Percentiles rank a stretch among this genome's conserved stretches.
Conservation (phyloP, 2,329 filamentous ascomycete genomes). For the Xylogone sp. region DNA sequence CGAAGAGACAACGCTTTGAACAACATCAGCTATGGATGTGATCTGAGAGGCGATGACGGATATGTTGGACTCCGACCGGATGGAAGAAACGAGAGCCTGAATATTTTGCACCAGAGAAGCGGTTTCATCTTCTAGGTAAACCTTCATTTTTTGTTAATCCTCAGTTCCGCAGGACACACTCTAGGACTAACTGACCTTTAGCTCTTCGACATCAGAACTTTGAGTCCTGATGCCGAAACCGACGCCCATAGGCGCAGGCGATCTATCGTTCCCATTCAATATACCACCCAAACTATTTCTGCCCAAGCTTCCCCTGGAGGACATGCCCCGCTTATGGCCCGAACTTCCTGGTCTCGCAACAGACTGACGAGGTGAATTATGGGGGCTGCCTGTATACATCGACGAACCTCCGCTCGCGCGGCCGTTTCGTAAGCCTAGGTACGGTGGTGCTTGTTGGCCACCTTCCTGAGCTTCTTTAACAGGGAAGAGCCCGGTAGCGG, state of each 20-base stretch:
- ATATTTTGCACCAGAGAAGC: conserved; percentile 75
- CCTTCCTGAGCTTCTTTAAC: conserved; percentile 37
- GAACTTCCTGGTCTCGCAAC: conserved; percentile 27
- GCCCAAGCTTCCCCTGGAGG: conserved; percentile 17
- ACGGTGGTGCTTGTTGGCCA: conserved; percentile 44
- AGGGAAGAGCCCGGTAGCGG: conserved; percentile 65
- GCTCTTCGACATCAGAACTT: conserved; percentile 52
- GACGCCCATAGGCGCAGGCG: conserved; percentile 28
- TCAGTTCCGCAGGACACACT: background rate
- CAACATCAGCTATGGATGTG: conserved; percentile 64
- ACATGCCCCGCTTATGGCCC: conserved; percentile 18
- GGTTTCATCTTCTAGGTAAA: conserved; percentile 81
- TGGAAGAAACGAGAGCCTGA: conserved; percentile 72
- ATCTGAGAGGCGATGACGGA: conserved; percentile 67
- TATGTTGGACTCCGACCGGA: conserved; percentile 61
- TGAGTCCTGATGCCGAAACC: conserved; percentile 36
- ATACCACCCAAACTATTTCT: conserved; percentile 16
- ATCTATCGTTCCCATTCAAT: conserved; percentile 26
- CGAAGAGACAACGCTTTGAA: conserved; percentile 65
- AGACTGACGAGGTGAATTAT: conserved; percentile 64
- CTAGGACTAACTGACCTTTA: conserved; percentile 45
- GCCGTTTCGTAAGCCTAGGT: conserved; percentile 52
- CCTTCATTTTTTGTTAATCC: conserved; percentile 38
- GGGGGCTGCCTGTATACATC: conserved; percentile 69
- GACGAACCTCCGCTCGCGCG: conserved; percentile 66